Evolutionary conservation across 2,329 filamentous ascomycete species (phyloP).

Genomic region (Pseudogymnoascus sp.): DNA sequence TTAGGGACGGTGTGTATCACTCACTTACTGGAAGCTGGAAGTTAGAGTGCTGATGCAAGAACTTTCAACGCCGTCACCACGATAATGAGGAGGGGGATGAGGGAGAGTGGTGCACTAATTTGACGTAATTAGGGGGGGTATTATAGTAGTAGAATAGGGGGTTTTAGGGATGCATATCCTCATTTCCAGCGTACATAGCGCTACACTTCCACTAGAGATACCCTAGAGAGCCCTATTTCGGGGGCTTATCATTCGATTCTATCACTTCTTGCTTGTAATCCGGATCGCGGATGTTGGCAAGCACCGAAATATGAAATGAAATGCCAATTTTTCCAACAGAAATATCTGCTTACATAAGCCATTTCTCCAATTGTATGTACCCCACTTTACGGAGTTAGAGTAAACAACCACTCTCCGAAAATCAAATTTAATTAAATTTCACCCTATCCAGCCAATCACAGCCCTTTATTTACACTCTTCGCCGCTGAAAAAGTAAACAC

Average conservation of each 20-base stretch:
- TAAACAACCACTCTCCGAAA: neutral
- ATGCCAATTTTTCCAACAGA: neutral
- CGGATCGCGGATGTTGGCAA: neutral
- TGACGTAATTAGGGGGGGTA: neutral
- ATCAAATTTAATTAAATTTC: constrained; percentile 2
- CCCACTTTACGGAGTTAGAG: neutral
- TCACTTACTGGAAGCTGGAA: neutral
- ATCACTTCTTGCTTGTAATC: neutral
- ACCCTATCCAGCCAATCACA: neutral
- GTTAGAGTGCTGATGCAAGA: neutral
- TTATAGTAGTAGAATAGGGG: neutral
- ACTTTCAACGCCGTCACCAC: neutral
- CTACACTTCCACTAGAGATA: neutral
- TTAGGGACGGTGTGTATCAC: neutral
- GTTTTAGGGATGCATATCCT: neutral
- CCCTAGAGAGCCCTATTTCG: neutral
- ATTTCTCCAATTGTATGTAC: neutral
- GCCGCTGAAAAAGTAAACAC: neutral
- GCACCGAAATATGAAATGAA: neutral
- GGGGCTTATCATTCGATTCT: neutral
- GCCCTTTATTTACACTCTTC: neutral
- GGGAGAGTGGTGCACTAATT: neutral
- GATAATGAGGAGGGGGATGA: neutral
- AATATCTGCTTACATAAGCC: neutral
- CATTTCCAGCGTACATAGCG: neutral